A percentile compares a stretch with the other conserved stretches of the same genome.
Conservation (phyloP, 1,284 basidiomycete species). For the Cryptococcus maquisensis region DNA sequence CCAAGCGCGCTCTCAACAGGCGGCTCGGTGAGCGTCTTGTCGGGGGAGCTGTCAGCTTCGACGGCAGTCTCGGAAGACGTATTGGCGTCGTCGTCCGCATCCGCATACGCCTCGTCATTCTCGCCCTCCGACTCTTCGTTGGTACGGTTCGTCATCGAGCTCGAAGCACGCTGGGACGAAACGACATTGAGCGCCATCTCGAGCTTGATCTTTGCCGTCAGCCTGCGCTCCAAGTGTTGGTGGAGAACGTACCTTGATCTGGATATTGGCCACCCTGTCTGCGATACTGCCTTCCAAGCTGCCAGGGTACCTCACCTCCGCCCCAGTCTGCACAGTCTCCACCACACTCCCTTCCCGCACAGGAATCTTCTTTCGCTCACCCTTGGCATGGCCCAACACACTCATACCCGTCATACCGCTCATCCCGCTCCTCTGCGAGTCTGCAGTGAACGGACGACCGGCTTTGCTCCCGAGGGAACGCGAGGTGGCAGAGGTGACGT, state of each 20-base stretch:
- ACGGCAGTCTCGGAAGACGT: background rate
- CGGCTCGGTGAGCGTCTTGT: background rate
- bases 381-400: conserved; percentile 13
- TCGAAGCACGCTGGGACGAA: conserved; percentile 4
- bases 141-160: too few relatives aligned
- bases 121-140: background rate
- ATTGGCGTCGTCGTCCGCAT: background rate
- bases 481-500: background rate
- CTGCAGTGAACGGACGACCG: background rate
- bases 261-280: conserved; percentile 19
- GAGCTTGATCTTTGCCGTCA: conserved; percentile 7
- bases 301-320: conserved; percentile 1
- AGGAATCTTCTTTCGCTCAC: background rate
- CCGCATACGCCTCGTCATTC: background rate
- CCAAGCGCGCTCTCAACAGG: background rate
- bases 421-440: conserved; percentile 2
- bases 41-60: background rate
- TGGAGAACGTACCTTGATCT: conserved; percentile 21
- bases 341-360: background rate
- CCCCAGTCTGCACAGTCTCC: conserved; percentile 6
- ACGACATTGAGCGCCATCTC: conserved; percentile 13
- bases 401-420: conserved; percentile 5
- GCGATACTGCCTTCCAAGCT: conserved; percentile 11
- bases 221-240: background rate
- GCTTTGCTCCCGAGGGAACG: background rate